A percentile compares a stretch with the other conserved stretches of the same genome.
These are phyloP conservation scores for Solanum dulcamara DNA, from an alignment of 257 asterid genomes.

Conservation along the genomic window DNA sequence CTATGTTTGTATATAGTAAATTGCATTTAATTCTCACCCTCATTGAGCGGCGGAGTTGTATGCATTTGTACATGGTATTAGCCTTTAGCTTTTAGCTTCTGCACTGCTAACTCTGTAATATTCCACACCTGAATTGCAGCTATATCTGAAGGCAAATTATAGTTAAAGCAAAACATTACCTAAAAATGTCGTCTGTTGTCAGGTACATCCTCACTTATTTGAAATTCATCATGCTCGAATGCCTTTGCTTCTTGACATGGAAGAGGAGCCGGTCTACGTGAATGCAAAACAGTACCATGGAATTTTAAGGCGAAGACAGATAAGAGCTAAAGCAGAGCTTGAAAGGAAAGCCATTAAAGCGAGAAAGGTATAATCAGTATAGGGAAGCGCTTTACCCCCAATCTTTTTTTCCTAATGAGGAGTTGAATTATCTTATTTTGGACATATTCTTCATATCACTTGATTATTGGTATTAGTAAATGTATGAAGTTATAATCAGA, in stretches of 20 bases:
- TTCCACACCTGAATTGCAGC: background rate
- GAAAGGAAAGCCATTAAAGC: constrained; percentile 51
- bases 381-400: background rate
- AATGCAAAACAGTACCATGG: constrained; percentile 81
- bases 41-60: background rate
- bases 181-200: background rate
- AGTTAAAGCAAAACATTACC: background rate
- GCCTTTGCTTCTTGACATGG: constrained; percentile 76
- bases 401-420: background rate
- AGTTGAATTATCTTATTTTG: background rate
- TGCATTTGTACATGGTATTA: background rate
- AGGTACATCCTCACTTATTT: constrained; percentile 56
- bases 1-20: background rate
- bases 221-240: constrained; percentile 57
- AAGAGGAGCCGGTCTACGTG: constrained; percentile 80
- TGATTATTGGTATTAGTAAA: background rate
- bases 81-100: background rate
- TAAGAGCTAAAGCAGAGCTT: constrained; percentile 75
- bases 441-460: background rate
- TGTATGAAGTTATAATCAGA: background rate
- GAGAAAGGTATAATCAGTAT: constrained; percentile 41
- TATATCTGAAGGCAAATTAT: background rate
- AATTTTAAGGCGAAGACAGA: constrained; percentile 66
- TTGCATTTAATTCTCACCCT: background rate
- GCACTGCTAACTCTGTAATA: background rate